phyloP scores from a whole-genome alignment of 2,329 filamentous ascomycete species.

The Pyricularia grisea region DNA sequence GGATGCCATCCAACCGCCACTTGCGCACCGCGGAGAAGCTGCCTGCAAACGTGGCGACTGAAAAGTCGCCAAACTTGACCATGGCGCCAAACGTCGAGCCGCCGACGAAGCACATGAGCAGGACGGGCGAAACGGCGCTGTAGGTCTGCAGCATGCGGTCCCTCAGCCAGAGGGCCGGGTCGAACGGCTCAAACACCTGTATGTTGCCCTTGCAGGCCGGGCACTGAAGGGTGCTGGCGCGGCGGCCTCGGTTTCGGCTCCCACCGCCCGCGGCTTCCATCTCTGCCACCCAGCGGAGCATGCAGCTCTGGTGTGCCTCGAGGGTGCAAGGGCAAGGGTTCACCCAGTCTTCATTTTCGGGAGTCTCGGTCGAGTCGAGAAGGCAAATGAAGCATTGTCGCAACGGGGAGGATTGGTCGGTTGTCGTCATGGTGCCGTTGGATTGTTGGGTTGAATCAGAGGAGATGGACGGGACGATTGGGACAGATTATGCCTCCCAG shows the following conservation, averaged over 20 bases:
- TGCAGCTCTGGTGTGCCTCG: slow-evolving; percentile 80
- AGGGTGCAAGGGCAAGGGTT: slow-evolving; percentile 86
- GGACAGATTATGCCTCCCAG: not conserved
- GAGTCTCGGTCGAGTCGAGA: slow-evolving; percentile 41
- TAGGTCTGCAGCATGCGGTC: slow-evolving; percentile 47
- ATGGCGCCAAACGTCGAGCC: slow-evolving; percentile 24
- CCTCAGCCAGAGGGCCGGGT: slow-evolving; percentile 59
- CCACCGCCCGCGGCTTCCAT: slow-evolving; percentile 46
- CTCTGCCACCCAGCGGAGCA: slow-evolving; percentile 90
- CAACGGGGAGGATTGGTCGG: slow-evolving; percentile 16
- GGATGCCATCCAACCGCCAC: slow-evolving; percentile 17
- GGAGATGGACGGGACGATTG: not conserved
- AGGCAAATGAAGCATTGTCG: slow-evolving; percentile 55
- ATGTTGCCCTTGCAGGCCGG: slow-evolving; percentile 86
- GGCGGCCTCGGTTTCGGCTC: slow-evolving; percentile 52
- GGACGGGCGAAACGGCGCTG: slow-evolving; percentile 45
- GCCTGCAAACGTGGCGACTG: slow-evolving; percentile 43
- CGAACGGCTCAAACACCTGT: slow-evolving; percentile 62
- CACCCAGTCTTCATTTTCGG: slow-evolving; percentile 53
- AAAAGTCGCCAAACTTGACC: slow-evolving; percentile 38
- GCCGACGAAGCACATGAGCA: slow-evolving; percentile 54
- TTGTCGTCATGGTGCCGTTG: not conserved
- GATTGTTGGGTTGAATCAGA: not conserved
- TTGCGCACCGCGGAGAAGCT: slow-evolving; percentile 32
- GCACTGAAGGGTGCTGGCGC: slow-evolving; percentile 78